Base-by-base conservation (phyloP, 148 eudicot species). In the Tetragonia tetragonoides region DNA sequence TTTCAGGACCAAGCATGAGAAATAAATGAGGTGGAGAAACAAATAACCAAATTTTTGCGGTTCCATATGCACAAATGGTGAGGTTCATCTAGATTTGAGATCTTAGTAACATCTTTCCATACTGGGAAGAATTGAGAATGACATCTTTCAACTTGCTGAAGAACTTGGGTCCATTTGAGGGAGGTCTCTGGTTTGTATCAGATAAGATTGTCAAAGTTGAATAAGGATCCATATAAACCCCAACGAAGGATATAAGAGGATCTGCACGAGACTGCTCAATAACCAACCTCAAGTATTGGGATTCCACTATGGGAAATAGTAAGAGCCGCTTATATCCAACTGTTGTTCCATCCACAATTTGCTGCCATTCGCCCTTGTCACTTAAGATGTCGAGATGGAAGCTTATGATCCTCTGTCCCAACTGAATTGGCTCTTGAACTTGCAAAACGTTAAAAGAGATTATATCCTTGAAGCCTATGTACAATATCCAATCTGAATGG, bases 401-500 rank as follows among this genome's bases (percentile, higher is more conserved):
- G 62, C 62, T 54, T 37, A 85, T 67, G 57, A 91, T 81, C 82
- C 95, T 81, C 79, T 93, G 95, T 23, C 97, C 97, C 89, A 93
- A 79, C 7, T 93, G 95, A 74, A 93, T 91, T 44, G 97, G 97
- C 80, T 93, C 97, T 85, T 83, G 93, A 81, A 93, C 73, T 72
- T 87, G 85, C 82, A 93, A 64, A 34, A 93, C 93, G 68, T 93
- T 93, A 74, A 91, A 91, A 24, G 49, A 57, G 5, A 86, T 74
- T 10, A 46, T 61, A 40, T 87, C 84, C 61, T 77, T 68, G 60
- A 89, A 83, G 21, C 89, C 93, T 14, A 93, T 24, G 49, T 86
- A 82, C 65, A 93, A 62, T n/a, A 62, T 75, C 97, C 95, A 91
- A 37, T 64, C 68, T 17, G 82, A 17, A 46, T 70, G 85, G 46